Percentiles rank a stretch among this genome's conserved stretches.
Evolutionary conservation across 495 filamentous ascomycete species (phyloP).

Genomic region (Poronia punctata): DNA sequence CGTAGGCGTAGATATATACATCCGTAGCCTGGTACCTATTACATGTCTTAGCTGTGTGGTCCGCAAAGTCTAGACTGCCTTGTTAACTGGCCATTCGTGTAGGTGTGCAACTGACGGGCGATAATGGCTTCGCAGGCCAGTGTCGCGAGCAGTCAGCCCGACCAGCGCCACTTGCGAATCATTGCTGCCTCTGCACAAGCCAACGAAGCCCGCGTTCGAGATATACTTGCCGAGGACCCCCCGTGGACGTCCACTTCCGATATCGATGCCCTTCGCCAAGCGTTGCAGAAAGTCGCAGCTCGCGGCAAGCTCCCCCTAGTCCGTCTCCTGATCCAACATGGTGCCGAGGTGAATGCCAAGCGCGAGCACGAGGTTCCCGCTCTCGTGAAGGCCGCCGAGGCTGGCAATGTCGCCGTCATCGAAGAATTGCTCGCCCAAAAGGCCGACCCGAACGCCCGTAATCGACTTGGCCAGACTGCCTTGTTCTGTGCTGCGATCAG

Average conservation of each 20-base stretch:
- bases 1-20: too few relatives aligned
- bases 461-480: constrained; percentile 34
- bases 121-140: constrained; percentile 25
- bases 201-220: constrained; percentile 26
- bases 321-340: constrained; percentile 44
- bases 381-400: constrained; percentile 26
- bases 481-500: constrained; percentile 55
- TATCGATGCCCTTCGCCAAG: constrained; percentile 24
- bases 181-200: constrained; percentile 27
- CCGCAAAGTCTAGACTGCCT: too few relatives aligned
- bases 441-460: constrained; percentile 24
- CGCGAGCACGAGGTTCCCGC: constrained; percentile 22
- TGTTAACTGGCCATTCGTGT: too few relatives aligned
- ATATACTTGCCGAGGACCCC: constrained; percentile 24
- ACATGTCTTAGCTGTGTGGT: too few relatives aligned
- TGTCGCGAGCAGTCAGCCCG: constrained; percentile 28
- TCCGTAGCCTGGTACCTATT: too few relatives aligned
- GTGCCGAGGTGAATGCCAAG: constrained; percentile 46
- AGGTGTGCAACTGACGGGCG: constrained; percentile 1
- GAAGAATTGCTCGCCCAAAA: constrained; percentile 18
- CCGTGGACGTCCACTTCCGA: constrained; percentile 23
- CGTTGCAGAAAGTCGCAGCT: constrained; percentile 54
- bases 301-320: constrained; percentile 47
- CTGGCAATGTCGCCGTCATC: constrained; percentile 22
- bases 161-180: constrained; percentile 26